Evolutionary conservation across 768 basidiomycete species (phyloP), one percentile per base, ranked within the genome.

Genomic region (Artomyces pyxidatus): DNA sequence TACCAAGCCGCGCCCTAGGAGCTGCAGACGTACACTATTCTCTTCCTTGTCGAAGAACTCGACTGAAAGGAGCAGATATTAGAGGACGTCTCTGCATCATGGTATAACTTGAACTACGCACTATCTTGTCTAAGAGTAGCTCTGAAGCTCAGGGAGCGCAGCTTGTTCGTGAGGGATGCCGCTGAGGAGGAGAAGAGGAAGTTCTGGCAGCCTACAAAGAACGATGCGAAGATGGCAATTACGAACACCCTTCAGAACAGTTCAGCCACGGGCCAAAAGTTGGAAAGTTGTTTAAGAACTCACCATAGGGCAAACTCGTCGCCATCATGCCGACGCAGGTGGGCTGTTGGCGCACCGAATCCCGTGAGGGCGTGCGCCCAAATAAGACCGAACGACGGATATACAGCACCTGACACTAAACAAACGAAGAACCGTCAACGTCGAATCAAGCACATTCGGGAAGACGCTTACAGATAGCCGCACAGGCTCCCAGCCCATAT

Each of bases 91-190:
- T n/a, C n/a, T n/a, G n/a, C n/a, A n/a, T n/a, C n/a, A n/a, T n/a
- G n/a, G n/a, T n/a, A n/a, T n/a, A n/a, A n/a, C n/a, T n/a, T n/a
- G n/a, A n/a, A n/a, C n/a, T 83, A 93, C 48, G 81, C 83, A 52
- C 88, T 81, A 59, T 95, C 93, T 71, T 94, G 90, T 42, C 88
- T 73, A 11, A 96, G 68, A 42, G 90, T 82, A 4, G 92, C 79
- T 42, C 66, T 72, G 76, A 96, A 92, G 51, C 72, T 77, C 44
- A 84, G 60, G 0, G 71, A 72, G 30, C 93, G 80, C 39, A 97
- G 61, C 47, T 78, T 83, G 28, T 74, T 66, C 1, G 83, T 82
- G 44, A 96, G 66, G 3, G 65, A 68, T 3, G 88, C 79, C 35
- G 89, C 86, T 4, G 87, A 69, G 2, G 68, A 61, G 8, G 78